phyloP scores from a whole-genome alignment of 768 basidiomycete genomes.

The Boletus speciosus region DNA sequence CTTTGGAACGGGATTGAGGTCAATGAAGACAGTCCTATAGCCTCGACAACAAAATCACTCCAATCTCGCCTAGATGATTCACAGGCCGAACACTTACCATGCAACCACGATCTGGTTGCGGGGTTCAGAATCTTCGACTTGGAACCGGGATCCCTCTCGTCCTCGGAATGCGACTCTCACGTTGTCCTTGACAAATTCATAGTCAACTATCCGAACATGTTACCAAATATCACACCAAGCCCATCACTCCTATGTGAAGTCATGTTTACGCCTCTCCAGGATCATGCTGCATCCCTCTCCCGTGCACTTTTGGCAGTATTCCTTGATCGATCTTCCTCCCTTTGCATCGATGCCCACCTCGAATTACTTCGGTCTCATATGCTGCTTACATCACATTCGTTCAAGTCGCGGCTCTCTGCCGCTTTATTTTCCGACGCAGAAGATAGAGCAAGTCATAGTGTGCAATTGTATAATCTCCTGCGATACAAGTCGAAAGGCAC shows the following conservation, averaged over 20 bases:
- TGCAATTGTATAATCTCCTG: constrained; percentile 22
- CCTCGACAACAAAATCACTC: background rate
- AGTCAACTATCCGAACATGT: constrained; percentile 48
- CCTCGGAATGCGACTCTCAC: constrained; percentile 18
- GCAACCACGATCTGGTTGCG: constrained; percentile 35
- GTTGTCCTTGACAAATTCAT: constrained; percentile 47
- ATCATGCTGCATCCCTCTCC: constrained; percentile 63
- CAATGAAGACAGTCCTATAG: background rate
- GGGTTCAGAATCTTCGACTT: constrained; percentile 60
- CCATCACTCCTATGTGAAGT: constrained; percentile 59
- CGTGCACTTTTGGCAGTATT: constrained; percentile 64
- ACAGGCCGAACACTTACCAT: background rate
- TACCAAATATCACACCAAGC: constrained; percentile 65
- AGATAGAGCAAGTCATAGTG: constrained; percentile 39
- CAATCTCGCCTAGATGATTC: background rate
- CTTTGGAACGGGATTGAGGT: constrained; percentile 6
- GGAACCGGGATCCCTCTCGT: constrained; percentile 51
- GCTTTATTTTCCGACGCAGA: constrained; percentile 79
- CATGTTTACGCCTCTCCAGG: constrained; percentile 57
- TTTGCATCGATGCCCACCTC: constrained; percentile 68
- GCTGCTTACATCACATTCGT: constrained; percentile 66
- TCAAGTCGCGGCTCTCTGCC: constrained; percentile 61
- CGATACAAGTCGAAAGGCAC: constrained; percentile 17
- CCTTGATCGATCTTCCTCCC: constrained; percentile 56
- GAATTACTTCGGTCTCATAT: constrained; percentile 71